Base-by-base conservation (phyloP, 306 rosid species). In the Begonia fuchsioides region DNA sequence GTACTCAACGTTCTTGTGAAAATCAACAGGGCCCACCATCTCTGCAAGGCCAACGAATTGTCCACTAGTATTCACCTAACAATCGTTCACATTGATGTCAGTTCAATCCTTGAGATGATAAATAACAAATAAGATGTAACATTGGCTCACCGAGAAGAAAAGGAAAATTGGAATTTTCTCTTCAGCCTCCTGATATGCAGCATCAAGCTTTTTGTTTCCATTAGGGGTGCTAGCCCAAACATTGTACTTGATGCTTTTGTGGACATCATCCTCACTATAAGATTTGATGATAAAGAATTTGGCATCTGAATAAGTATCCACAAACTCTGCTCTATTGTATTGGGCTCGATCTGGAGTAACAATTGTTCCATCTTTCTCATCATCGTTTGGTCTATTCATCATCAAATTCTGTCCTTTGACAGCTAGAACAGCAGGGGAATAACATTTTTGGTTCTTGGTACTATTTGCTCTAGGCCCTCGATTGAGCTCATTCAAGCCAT, bases 221-320 rank as follows among this genome's bases (percentile, higher is more conserved):
- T 77, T 85, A 47, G 83, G 98, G 1, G 98, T 90, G 41, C 98
- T 90, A 13, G 98, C 98, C 98, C 98, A 90, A 15, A 90, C 98
- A 63, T 64, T 79, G 56, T 90, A 90, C 70, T 90, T 90, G 26
- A 90, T 90, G 65, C 98, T 90, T 59, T 90, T 90, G 45, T 90
- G 98, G 15, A 90, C 85, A 68, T 90, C 98, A 62, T 90, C 98
- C 64, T 90, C 98, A 9, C 98, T 90, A 38, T 90, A 90, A 4
- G 98, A 90, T 72, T 90, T 90, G 0, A 90, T 90, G 59, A 90
- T 66, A 44, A 85, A 90, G 55, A 77, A 65, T 48, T 79, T 90
- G 43, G 94, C 94, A 62, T 85, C 85, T 2, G 70, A 15, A 13
- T 73, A 85, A 3, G 77, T 79, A 53, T 85, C 94, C 0, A 83